Evolutionary conservation across 106 monocot species (phyloP).

Genomic region (Dendrobium officinale): DNA sequence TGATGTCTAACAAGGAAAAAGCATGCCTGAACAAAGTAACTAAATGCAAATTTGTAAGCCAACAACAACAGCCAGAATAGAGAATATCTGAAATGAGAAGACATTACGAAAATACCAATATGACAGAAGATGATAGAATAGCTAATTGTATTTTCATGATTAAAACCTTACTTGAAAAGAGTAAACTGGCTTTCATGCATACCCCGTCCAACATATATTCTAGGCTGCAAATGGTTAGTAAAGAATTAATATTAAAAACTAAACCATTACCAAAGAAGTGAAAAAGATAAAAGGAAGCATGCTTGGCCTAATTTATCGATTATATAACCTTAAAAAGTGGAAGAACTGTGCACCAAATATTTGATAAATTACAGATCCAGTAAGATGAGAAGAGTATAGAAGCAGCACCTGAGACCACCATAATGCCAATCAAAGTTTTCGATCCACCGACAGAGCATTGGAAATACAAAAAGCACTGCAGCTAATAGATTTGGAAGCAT

Average conservation of each 20-base stretch:
- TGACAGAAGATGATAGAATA: not conserved
- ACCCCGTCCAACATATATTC: constrained; percentile 94
- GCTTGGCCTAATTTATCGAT: not conserved
- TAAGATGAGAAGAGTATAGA: not conserved
- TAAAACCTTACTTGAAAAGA: constrained; percentile 76
- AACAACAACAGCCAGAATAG: constrained; percentile 91
- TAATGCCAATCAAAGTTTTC: constrained; percentile 94
- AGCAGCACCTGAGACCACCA: constrained; percentile 98
- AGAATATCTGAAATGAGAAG: constrained; percentile 66
- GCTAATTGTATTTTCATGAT: not conserved
- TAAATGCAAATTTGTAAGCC: constrained; percentile 80
- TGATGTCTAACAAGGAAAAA: constrained; percentile 2
- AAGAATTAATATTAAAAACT: not conserved
- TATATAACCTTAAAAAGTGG: not conserved
- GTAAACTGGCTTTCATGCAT: constrained; percentile 98
- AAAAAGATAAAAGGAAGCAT: not conserved
- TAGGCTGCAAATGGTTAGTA: constrained; percentile 45
- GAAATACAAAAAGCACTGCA: constrained; percentile 71
- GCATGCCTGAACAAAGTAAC: constrained; percentile 70
- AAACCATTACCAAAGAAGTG: not conserved
- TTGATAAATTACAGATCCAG: not conserved
- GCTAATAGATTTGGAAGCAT: constrained; percentile 78
- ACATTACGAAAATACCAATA: constrained; percentile 3
- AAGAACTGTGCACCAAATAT: not conserved
- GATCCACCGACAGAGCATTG: constrained; percentile 82